A percentile compares a stretch with the other conserved stretches of the same genome.
phyloP scores from a whole-genome alignment of 441 rosid genomes.

The Gossypium gossypioides region DNA sequence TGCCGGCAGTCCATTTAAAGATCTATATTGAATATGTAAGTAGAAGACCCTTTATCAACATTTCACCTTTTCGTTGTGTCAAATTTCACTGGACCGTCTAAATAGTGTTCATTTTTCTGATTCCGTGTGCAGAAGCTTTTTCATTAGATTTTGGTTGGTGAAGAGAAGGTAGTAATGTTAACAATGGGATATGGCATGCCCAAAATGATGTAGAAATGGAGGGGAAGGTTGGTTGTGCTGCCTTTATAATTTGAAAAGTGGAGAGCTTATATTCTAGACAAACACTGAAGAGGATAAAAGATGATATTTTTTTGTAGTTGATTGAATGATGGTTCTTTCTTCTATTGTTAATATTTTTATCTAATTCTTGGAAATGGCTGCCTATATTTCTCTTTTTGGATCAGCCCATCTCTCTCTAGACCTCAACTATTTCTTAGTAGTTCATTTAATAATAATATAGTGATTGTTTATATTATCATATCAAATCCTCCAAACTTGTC shows the following conservation, averaged over 20 bases:
- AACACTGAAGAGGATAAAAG: neutral
- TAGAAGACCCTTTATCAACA: neutral
- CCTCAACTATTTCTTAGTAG: neutral
- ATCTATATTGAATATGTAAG: conserved; percentile 32
- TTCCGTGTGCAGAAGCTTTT: conserved; percentile 1
- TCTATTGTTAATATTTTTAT: conserved; percentile 3
- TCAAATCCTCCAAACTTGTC: neutral
- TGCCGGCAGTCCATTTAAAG: conserved; percentile 9
- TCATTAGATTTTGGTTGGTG: neutral
- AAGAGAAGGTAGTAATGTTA: neutral
- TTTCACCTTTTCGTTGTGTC: neutral
- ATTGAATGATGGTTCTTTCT: neutral
- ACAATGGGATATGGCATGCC: neutral
- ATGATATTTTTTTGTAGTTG: neutral
- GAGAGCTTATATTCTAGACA: neutral
- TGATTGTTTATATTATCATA: neutral
- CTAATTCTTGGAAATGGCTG: conserved; percentile 1
- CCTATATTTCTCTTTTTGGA: neutral
- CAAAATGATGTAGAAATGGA: neutral
- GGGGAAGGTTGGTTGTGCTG: neutral
- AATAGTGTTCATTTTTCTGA: neutral
- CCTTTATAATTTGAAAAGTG: neutral
- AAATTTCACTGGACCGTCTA: neutral
- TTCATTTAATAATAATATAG: neutral
- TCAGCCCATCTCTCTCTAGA: neutral